Conservation (phyloP, 768 basidiomycete genomes). For the Phaeotremella skinneri region DNA sequence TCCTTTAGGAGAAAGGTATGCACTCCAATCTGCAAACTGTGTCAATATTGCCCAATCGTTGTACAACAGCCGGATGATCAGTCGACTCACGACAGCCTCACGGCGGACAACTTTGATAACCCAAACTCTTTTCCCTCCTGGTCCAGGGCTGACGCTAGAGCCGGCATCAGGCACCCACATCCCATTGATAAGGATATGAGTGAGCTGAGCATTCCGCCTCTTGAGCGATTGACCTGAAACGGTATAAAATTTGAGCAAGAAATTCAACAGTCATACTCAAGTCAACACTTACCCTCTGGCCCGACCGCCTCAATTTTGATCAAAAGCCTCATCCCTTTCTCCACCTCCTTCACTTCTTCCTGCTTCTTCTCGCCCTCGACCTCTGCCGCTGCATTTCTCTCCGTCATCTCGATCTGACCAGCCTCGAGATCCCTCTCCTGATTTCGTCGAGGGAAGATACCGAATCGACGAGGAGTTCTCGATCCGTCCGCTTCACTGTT, state of each 20-base stretch:
- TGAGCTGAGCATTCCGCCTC: slow-evolving; percentile 78
- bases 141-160: slow-evolving; percentile 23
- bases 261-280: background rate
- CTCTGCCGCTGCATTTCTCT: slow-evolving; percentile 13
- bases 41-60: slow-evolving; percentile 1
- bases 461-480: slow-evolving; percentile 29
- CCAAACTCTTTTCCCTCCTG: slow-evolving; percentile 72
- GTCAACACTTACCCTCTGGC: slow-evolving; percentile 62
- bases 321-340: slow-evolving; percentile 69
- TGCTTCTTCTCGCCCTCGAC: slow-evolving; percentile 54
- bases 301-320: slow-evolving; percentile 81
- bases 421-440: slow-evolving; percentile 37
- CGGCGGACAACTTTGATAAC: slow-evolving; percentile 88
- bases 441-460: slow-evolving; percentile 25
- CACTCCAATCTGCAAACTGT: slow-evolving; percentile 66
- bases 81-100: slow-evolving; percentile 64
- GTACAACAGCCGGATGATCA: background rate
- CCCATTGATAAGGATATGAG: slow-evolving; percentile 80
- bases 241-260: slow-evolving; percentile 5
- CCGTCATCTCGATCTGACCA: slow-evolving; percentile 37
- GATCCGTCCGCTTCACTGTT: slow-evolving; percentile 11
- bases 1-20: slow-evolving; percentile 95
- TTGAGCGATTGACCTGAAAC: slow-evolving; percentile 54
- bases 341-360: slow-evolving; percentile 34
- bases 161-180: slow-evolving; percentile 53